Base-by-base conservation (phyloP, 192 early-diverging fungal species). In the Coemansia sp. region DNA sequence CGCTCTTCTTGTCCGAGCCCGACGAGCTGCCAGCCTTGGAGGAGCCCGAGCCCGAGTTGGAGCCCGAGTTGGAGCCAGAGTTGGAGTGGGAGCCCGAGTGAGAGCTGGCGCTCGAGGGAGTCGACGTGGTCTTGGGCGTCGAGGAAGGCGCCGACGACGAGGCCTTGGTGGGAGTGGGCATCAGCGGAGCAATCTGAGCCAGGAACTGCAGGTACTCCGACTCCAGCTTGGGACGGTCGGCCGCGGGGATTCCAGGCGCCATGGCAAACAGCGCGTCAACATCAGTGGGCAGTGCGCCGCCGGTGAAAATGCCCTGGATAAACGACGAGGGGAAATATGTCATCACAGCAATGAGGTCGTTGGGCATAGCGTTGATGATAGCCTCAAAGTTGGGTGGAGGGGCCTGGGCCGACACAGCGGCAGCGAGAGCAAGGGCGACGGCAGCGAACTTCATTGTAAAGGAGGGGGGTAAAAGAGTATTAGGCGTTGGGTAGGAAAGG, bases 121-220 rank as follows among this genome's bases (percentile, higher is more conserved):
- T 14, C 12, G 52, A 3, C 14, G 52, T 55, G 16, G 25, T 16
- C 14, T 26, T 31, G 52, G 52, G 52, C 28, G 52, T n/a, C 12
- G 26, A 31, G 12, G 52, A 33, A 28, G 52, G 52, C 52, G 23
- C 7, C 33, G 38, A 21, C 43, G 20, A 18, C 1, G 43, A 18
- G 18, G 62, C 21, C 21, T 61, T 37, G 47, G 58, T 16, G 16
- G 70, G 62, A 28, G 65, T 56, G 4, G 69, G 65, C 16, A 73
- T 41, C 58, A 72, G 70, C 8, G 65, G 35, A 9, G 62, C 60
- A 12, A 76, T 35, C 34, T 68, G 37, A 7, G 64, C 43, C 34
- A 81, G 67, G 37, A 81, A 74, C 26, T 60, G 57, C 25, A 61
- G 66, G 66, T 81, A 81, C 41, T 75, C 62, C 66, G 56, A 64